These are phyloP conservation scores for Synchytrium microbalum DNA, from an alignment of 371 early-diverging fungal genomes.

Conservation along the genomic window DNA sequence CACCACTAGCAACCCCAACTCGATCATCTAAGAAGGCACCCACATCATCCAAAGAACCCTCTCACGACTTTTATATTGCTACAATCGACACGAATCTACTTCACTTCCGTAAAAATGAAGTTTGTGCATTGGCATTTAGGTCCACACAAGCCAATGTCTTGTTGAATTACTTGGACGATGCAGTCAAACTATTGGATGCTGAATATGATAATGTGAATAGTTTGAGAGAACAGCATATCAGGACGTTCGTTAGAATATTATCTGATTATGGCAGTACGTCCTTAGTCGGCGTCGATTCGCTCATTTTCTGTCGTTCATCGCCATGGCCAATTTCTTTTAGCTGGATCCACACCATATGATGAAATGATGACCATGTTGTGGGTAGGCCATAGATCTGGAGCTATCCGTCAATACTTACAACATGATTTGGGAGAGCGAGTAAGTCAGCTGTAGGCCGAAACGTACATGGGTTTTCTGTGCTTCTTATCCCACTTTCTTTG, in stretches of 20 bases:
- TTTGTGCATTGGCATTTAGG: background rate
- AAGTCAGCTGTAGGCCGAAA: too few species aligned
- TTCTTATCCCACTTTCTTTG: too few species aligned
- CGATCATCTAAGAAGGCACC: background rate
- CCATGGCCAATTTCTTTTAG: background rate
- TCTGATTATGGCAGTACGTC: background rate
- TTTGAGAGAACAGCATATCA: conserved; percentile 1
- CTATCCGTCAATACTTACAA: background rate
- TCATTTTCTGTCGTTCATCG: too few species aligned
- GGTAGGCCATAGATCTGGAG: background rate
- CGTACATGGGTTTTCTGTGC: too few species aligned
- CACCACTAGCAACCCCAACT: background rate
- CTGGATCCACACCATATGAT: background rate
- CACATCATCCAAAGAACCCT: background rate
- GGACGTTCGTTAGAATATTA: background rate
- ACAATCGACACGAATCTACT: background rate
- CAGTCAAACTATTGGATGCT: background rate
- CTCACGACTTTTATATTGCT: background rate
- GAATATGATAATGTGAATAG: background rate
- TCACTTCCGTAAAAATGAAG: background rate
- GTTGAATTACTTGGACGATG: background rate
- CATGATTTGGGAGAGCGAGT: background rate
- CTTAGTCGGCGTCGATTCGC: too few species aligned
- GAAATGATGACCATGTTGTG: conserved; percentile 1
- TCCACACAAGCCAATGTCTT: background rate